Base-by-base conservation (phyloP, 2,329 filamentous ascomycete species). In the Epichloe brachyelytri region DNA sequence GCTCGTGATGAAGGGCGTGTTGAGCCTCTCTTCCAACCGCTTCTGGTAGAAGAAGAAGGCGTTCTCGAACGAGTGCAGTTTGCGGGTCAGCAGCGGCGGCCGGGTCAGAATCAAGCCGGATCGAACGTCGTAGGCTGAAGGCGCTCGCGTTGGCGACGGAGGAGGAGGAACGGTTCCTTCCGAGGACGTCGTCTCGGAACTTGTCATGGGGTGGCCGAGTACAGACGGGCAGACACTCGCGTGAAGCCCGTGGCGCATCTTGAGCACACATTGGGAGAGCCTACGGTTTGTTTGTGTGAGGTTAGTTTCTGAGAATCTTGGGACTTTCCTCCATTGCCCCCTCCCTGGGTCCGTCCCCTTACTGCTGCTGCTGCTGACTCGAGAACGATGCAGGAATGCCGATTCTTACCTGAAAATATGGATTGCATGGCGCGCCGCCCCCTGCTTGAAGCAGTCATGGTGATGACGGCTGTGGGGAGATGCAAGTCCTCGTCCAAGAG, bases 11-110 rank as follows among this genome's bases (percentile, higher is more conserved):
- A 97, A 98, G 2, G 90, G 87, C 4, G 93, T 78, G 19, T 84
- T 82, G 49, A 95, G 77, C 43, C 93, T 86, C 75, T 98, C 93
- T 68, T 97, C 95, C 54, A 98, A 78, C 14, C 93, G 88, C 61
- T 91, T 91, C 72, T 98, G 93, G 73, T 98, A 98, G 66, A 98
- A 89, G 75, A 85, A 95, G 71, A 85, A 97, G 56, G 91, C 78
- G 63, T 88, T 86, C 69, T 98, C 93, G 69, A 98, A 97, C 12
- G 87, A 77, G 36, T 86, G 86, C 50, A 91, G 82, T 54, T 85
- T 76, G 58, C 86, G 85, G 26, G 93, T 97, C 61, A 98, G 76
- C 53, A 94, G 74, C 6, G 93, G 93, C 46, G 93, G 81, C 30
- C 93, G 88, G 44, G 89, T 93, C 56, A 98, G 81, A 59, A 97